A percentile compares a stretch with the other conserved stretches of the same genome.
These are phyloP conservation scores for Tagetes patula DNA, from an alignment of 129 eudicot genomes.

Conservation along the genomic window DNA sequence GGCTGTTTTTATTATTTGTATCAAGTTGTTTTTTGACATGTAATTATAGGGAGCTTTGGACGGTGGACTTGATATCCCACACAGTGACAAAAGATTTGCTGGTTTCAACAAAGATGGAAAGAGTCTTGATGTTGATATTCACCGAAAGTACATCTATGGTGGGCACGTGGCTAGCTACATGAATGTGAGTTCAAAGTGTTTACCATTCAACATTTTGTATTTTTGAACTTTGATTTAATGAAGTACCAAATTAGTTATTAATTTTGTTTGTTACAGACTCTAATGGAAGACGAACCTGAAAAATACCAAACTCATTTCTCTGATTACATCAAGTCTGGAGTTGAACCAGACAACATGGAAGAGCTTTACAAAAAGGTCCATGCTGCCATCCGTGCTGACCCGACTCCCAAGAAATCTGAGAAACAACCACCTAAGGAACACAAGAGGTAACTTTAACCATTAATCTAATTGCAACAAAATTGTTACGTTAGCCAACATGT, in stretches of 20 bases:
- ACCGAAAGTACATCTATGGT: conserved; percentile 86
- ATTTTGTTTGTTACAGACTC: conserved; percentile 34
- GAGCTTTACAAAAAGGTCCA: conserved; percentile 87
- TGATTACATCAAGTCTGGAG: conserved; percentile 57
- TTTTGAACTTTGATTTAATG: not conserved
- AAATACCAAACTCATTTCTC: conserved; percentile 75
- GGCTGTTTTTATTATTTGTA: not conserved
- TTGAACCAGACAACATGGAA: conserved; percentile 65
- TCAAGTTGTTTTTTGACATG: not conserved
- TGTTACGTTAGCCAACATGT: not conserved
- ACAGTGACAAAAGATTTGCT: conserved; percentile 95
- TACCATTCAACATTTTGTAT: not conserved
- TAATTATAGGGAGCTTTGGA: conserved; percentile 87
- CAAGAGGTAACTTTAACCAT: conserved; percentile 55
- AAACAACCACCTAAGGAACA: conserved; percentile 68
- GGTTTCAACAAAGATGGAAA: conserved; percentile 79
- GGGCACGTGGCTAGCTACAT: conserved; percentile 86
- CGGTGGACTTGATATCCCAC: conserved; percentile 97
- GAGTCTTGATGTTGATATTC: conserved; percentile 84
- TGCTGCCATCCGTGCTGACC: conserved; percentile 90
- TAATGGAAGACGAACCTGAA: conserved; percentile 88
- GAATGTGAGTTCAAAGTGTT: conserved; percentile 40
- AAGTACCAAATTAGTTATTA: not conserved
- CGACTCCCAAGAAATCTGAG: conserved; percentile 58
- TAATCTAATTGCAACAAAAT: not conserved